phyloP scores from a whole-genome alignment of 495 filamentous ascomycete species.

The Talaromyces thailandensis region DNA sequence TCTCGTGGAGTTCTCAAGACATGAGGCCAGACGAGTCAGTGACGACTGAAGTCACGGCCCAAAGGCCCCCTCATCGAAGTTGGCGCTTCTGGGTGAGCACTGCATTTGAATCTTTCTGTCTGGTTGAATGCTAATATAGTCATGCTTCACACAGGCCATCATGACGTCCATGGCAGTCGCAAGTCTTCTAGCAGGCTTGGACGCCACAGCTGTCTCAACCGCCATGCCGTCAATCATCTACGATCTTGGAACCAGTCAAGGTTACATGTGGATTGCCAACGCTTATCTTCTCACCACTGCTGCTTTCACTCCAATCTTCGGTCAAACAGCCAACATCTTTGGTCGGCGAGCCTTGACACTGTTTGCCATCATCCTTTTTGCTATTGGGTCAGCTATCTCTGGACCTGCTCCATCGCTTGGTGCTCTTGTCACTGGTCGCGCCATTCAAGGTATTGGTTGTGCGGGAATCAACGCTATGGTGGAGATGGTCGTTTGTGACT shows the following conservation, averaged over 20 bases:
- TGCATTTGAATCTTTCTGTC: not conserved
- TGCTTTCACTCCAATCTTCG: constrained; percentile 3
- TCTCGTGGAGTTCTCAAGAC: not conserved
- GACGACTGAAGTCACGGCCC: not conserved
- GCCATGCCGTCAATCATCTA: constrained; percentile 28
- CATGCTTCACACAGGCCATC: not conserved
- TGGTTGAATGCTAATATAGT: not conserved
- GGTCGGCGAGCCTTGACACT: constrained; percentile 9
- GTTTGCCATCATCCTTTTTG: constrained; percentile 9
- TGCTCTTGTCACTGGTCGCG: constrained; percentile 21
- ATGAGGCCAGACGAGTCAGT: not conserved
- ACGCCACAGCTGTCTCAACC: constrained; percentile 28
- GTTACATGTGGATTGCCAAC: constrained; percentile 33
- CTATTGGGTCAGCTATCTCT: constrained; percentile 13
- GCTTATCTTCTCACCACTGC: constrained; percentile 23
- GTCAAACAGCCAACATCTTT: constrained; percentile 8
- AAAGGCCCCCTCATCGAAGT: not conserved
- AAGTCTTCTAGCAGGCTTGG: constrained; percentile 14
- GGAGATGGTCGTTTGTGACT: constrained; percentile 26
- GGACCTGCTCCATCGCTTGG: constrained; percentile 8
- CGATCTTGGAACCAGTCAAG: constrained; percentile 17
- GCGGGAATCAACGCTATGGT: constrained; percentile 23
- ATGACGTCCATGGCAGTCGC: constrained; percentile 2
- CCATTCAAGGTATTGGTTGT: constrained; percentile 26
- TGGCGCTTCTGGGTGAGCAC: not conserved